Evolutionary conservation across 2,329 filamentous ascomycete genomes (phyloP), one percentile per base, ranked within the genome.

Genomic region (Helotiales sp.): DNA sequence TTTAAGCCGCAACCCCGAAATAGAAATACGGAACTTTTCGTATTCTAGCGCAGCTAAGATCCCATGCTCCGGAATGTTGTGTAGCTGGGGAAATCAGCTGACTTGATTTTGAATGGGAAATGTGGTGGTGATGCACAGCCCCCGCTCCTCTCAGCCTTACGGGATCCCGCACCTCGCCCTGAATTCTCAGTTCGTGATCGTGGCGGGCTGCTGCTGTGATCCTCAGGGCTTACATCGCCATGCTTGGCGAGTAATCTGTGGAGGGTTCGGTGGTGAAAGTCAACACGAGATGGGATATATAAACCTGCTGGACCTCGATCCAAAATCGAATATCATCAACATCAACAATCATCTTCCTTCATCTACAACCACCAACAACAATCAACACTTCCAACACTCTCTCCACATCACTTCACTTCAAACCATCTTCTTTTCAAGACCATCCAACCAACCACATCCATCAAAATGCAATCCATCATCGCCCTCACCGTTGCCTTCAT

Each of bases 381-480:
- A 30, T 34, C 20, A 59, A 32, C 28, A 22, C 24, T 49, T 28
- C 52, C 52, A 43, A 47, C 15, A 26, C 10, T 20, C 24, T 26
- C n/a, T 13, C 43, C 49, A 20, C 34, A n/a, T 8, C n/a, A 50
- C n/a, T 54, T 37, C 45, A 63, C 37, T n/a, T 34, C 40, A 22
- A 24, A n/a, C 26, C 47, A 32, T 40, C 50, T 55, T 43, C 20
- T 6, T 24, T 13, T 15, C 22, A 40, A 63, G 26, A 26, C 17
- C 28, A 47, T 24, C 24, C 26, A n/a, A 1, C n/a, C 22, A 62
- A 54, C 34, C 24, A 20, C 45, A 62, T 22, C 37, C 22, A 45
- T 65, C 63, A 65, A 52, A 61, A 65, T 65, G 63, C 55, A 61
- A 26, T 57, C 37, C 34, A 40, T 61, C 55, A 59, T 28, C 47